Conservation (phyloP, 2,329 filamentous ascomycete genomes). For the Coniochaeta sp. region DNA sequence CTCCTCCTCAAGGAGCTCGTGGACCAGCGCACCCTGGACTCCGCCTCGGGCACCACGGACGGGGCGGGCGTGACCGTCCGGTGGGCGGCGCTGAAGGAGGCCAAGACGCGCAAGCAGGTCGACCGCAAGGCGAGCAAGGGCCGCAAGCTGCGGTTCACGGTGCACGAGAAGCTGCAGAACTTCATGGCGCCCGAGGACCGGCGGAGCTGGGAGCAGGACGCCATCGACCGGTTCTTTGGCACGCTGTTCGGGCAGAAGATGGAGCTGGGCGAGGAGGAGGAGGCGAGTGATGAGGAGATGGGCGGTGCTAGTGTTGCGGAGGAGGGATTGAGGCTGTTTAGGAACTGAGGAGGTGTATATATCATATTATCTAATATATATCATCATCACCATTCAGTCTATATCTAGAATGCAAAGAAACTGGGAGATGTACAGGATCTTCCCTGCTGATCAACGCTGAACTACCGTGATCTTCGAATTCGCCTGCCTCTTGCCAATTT, state of each 20-base stretch:
- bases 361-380: conserved; percentile 1
- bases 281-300: conserved; percentile 41
- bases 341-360: conserved; percentile 20
- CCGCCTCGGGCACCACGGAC: conserved; percentile 29
- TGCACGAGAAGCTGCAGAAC: conserved; percentile 95
- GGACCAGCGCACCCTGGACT: conserved; percentile 73
- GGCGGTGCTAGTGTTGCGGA: conserved; percentile 44
- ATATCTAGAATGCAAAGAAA: conserved; percentile 6
- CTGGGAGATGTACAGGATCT: not conserved
- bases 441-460: not conserved
- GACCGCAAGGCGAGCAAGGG: conserved; percentile 96
- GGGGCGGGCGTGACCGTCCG: conserved; percentile 45
- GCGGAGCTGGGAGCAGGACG: conserved; percentile 69
- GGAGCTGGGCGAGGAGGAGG: conserved; percentile 53
- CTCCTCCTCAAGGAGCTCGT: conserved; percentile 87
- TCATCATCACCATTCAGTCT: too few relatives aligned
- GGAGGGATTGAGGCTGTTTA: conserved; percentile 46
- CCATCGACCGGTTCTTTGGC: conserved; percentile 70
- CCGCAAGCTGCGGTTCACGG: conserved; percentile 85
- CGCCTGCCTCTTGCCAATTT: not conserved
- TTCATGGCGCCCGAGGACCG: conserved; percentile 93
- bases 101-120: conserved; percentile 73
- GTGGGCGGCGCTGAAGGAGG: conserved; percentile 64
- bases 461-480: not conserved
- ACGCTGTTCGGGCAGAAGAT: conserved; percentile 67